Base-by-base conservation (phyloP, 768 basidiomycete genomes). In the Lactifluus pinguis region DNA sequence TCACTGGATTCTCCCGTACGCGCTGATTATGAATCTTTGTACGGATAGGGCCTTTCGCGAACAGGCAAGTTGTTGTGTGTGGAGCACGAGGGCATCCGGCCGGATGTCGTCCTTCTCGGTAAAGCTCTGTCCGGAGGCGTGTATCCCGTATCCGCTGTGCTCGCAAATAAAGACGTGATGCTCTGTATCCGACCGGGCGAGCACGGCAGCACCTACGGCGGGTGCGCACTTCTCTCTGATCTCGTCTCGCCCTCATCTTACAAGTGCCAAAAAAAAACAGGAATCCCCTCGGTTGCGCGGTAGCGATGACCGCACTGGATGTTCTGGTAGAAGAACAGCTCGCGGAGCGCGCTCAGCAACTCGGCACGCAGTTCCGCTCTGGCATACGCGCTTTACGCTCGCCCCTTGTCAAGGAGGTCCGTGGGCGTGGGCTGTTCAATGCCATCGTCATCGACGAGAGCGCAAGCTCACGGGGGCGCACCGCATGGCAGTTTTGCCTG, bases 121-220 rank as follows among this genome's bases (percentile, higher is more conserved):
- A 99, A 99, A 75, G 97, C 97, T 0, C 82, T 99, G 7, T 95
- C 94, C 4, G 95, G 97, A 30, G 97, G 97, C 72, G 90, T 98
- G 61, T 98, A 97, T 72, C 95, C 97, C 48, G 95, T 99, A 11
- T 97, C 95, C 29, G 93, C 91, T 14, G 95, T 98, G 19, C 81
- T 99, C 36, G 87, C 95, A 17, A 85, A 92, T 72, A 83, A 84
- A 65, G 87, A 90, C n/a, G 74, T 99, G 66, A 97, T 98, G 92
- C 83, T 94, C 17, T 91, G 87, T 74, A 95, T 99, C 68, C 79
- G 84, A 57, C 95, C 95, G 21, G 95, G 95, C 55, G 94, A 98
- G 75, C 95, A 98, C 65, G 94, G 95, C 3, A 90, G 87, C 65
- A 98, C 95, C 0, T 98, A 97, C 61, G 95, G 95, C 68, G 95